Conservation (phyloP, 2,329 filamentous ascomycete genomes). For the Tolypocladium paradoxum region DNA sequence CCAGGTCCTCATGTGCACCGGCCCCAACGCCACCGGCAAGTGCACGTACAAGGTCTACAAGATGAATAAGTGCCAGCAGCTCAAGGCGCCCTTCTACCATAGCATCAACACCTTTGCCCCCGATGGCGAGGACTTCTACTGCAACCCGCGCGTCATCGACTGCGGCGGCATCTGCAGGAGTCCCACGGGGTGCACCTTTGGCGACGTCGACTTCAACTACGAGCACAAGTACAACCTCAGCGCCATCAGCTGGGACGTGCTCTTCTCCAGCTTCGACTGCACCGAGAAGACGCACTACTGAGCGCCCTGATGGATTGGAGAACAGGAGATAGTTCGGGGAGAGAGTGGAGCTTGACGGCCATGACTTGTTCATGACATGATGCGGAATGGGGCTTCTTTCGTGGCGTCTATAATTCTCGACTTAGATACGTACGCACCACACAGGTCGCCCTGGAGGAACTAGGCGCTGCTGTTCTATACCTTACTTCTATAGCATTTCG, state of each 20-base stretch:
- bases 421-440: too few relatives aligned
- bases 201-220: slow-evolving; percentile 33
- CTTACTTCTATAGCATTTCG: too few relatives aligned
- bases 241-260: slow-evolving; percentile 32
- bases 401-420: not conserved
- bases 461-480: not conserved
- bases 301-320: too few relatives aligned
- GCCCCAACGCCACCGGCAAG: slow-evolving; percentile 35
- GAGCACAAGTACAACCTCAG: slow-evolving; percentile 36
- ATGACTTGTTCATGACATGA: too few relatives aligned
- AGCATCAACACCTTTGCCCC: slow-evolving; percentile 40
- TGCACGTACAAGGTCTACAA: slow-evolving; percentile 33
- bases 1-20: slow-evolving; percentile 40
- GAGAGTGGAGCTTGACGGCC: too few relatives aligned
- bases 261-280: slow-evolving; percentile 25
- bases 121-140: slow-evolving; percentile 37
- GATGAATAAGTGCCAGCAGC: slow-evolving; percentile 34
- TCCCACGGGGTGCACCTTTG: slow-evolving; percentile 42
- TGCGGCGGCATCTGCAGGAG: slow-evolving; percentile 37
- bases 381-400: not conserved
- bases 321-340: too few relatives aligned
- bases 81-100: slow-evolving; percentile 25
- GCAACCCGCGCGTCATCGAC: slow-evolving; percentile 30
- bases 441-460: too few relatives aligned
- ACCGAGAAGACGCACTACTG: not conserved